Base-by-base conservation (phyloP, 2,329 filamentous ascomycete species). In the Didymella sp. region DNA sequence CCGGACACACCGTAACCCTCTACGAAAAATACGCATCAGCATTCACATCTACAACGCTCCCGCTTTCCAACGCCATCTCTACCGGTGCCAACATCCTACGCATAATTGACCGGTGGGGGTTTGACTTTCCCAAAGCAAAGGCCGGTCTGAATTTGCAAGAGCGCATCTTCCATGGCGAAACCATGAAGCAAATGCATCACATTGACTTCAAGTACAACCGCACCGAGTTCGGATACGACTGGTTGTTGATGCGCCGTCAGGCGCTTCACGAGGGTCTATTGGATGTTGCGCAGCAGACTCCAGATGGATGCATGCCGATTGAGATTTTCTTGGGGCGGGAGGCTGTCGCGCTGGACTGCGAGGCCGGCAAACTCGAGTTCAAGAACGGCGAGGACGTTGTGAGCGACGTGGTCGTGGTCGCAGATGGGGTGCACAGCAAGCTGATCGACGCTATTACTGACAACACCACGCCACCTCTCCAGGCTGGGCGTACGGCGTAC, bases 1-100 rank as follows among this genome's bases (percentile, higher is more conserved):
- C 79, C 12, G 84, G 84, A 38, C 82, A 85, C 67, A 71, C 75
- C 6, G 82, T 85, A 2, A 88, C 84, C 22, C 82, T 90, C 60
- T 90, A 90, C 67, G 88, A 89, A 69, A 83, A 83, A 30, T 80
- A 82, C 30, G 85, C 89, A 69, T 90, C 85, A 60, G 86, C 82
- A 0, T 51, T 43, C 48, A 48, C 54, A 35, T 51, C 48, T n/a
- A 57, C 54, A 6, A 51, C 48, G 5, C 27, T 40, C 4, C 42
- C 48, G 9, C 31, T 51, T 2, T 51, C 54, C 2, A 57, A 57
- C 17, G 48, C 48, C 19, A 51, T 51, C 22, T 35, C 48, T n/a
- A 41, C 38, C 2, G 47, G 47, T 30, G 37, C 43, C n/a, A 51
- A 51, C 22, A 48, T 57, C 24, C 25, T 47, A 6, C 54, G 54